Evolutionary conservation across 75 land plant species (phyloP), one percentile per base, ranked within the genome.

Genomic region (Ceratopteris richardii): DNA sequence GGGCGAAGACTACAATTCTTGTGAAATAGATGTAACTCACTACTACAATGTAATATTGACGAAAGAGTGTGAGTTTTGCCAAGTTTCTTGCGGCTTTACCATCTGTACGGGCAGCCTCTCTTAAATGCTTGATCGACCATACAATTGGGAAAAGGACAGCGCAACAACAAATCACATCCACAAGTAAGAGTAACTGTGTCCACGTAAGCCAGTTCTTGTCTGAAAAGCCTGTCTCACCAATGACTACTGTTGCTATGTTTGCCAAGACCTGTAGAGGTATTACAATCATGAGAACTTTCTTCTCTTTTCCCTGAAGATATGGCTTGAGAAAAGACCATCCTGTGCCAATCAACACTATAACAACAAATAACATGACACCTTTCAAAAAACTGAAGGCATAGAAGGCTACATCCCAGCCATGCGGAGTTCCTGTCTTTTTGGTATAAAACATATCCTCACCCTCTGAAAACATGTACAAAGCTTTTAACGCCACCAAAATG

Each of bases 351-450:
- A 84, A 75, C 22, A 84, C 71, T 39, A 84, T 77, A 62, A 84
- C 85, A 30, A 78, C 67, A 62, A 84, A 84, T 25, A 84, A 57
- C 44, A 85, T 67, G 12, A 72, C 64, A 13, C 80, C 87, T 43
- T 66, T 72, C 30, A 85, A 44, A 43, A 85, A 83, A 60, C 77
- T 75, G 67, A 85, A 85, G 27, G 80, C 50, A 66, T 87, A 84
- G 72, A 77, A 87, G 9, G 72, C 71, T 18, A 87, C 70, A 60
- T 87, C 92, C 92, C 92, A 85, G 0, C 89, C 89, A 47, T 88
- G 92, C 0, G 89, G 68, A 16, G 80, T 76, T 29, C 89, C 92
- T 1, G 88, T 84, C 31, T 51, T 56, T 65, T 66, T 71, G 16
- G 81, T 69, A 58, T 66, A 78, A 30, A 46, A 53, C 66, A 66